Conservation (phyloP, 495 filamentous ascomycete genomes). For the Penicillium manginii region DNA sequence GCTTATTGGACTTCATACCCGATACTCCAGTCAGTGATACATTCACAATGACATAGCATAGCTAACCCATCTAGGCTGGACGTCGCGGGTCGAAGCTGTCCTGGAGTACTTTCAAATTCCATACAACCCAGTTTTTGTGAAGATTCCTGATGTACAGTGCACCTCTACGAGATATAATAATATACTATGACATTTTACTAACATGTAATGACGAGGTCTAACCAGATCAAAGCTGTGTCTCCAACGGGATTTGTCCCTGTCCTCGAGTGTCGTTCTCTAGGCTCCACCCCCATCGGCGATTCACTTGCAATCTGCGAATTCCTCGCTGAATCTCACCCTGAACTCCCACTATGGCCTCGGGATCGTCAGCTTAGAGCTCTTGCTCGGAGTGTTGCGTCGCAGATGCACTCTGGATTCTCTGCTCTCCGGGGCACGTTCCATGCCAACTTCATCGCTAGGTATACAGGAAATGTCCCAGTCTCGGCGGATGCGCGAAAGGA, state of each 20-base stretch:
- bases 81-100: conserved; percentile 38
- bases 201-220: neutral
- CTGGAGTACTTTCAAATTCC: conserved; percentile 43
- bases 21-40: conserved; percentile 36
- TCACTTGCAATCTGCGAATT: conserved; percentile 59
- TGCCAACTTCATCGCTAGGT: conserved; percentile 49
- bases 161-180: neutral
- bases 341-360: conserved; percentile 48
- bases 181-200: neutral
- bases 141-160: conserved; percentile 27
- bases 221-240: conserved; percentile 32
- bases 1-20: conserved; percentile 36
- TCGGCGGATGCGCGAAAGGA: conserved; percentile 29
- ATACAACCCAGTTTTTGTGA: conserved; percentile 26
- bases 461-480: conserved; percentile 36
- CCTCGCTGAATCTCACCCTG: conserved; percentile 51
- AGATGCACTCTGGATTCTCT: conserved; percentile 60
- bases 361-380: conserved; percentile 49
- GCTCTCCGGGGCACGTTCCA: conserved; percentile 45
- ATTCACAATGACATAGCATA: neutral
- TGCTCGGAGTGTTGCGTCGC: conserved; percentile 51
- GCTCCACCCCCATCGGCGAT: conserved; percentile 44
- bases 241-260: conserved; percentile 38
- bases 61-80: conserved; percentile 36
- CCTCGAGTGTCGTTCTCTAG: conserved; percentile 31